Base-by-base conservation (phyloP, 1,284 basidiomycete genomes). In the Testicularia cyperi region DNA sequence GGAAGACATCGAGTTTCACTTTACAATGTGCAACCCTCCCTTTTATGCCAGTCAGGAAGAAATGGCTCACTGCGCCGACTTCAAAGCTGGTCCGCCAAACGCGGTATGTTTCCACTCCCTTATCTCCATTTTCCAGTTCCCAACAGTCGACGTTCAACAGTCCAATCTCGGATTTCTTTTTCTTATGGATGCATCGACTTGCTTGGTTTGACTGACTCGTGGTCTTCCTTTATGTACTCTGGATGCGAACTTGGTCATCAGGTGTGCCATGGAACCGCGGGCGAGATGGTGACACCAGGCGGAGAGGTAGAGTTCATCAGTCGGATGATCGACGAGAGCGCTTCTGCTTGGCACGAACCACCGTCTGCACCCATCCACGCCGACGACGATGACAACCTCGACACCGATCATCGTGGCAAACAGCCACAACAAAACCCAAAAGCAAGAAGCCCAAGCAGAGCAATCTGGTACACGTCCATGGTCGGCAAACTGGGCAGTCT, bases 1-100 rank as follows among this genome's bases (percentile, higher is more conserved):
- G n/a, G n/a, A n/a, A n/a, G n/a, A n/a, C n/a, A n/a, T n/a, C n/a
- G 19, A 12, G 26, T 55, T 46, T 20, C 25, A 64, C 15, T 56
- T 92, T 63, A 85, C 85, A 0, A 90, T 97, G 85, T 96, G 92
- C 78, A 97, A 97, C 72, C 94, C 94, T 0, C 92, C 92, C 0
- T 97, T 97, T 78, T 97, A 94, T 72, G 74, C 79, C 12, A 88
- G 84, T 39, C 66, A 74, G 1, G 82, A 84, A 18, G 92, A 97
- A 45, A 82, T 92, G 60, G 18, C 39, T 4, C 28, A 38, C 0
- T 29, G 36, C 31, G 49, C 57, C 1, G n/a, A 7, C 10, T 19
- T 43, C 19, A 71, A 71, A 29, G 28, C 18, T 16, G 14, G n/a
- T 12, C 27, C 35, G n/a, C 44, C 63, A 0, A 61, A 39, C 19